Evolutionary conservation across 805 yeast species (phyloP).

Genomic region (Kodamaea fukazawae): DNA sequence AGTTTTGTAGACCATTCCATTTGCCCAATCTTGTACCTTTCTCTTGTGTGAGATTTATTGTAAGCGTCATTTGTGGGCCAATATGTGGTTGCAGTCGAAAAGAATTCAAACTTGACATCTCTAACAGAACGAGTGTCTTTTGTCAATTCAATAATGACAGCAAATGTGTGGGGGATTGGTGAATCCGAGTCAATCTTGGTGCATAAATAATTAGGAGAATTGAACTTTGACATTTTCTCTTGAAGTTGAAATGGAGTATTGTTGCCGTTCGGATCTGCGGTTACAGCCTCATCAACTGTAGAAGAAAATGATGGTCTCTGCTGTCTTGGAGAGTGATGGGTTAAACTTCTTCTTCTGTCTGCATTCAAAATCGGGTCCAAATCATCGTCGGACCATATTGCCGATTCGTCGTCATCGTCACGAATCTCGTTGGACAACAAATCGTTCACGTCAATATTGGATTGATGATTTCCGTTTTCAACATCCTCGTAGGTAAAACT

Average conservation of each 20-base stretch:
- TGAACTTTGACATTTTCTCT: slow-evolving; percentile 23
- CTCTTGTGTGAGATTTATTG: slow-evolving; percentile 41
- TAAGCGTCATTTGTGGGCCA: slow-evolving; percentile 59
- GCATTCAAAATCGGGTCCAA: slow-evolving; percentile 6
- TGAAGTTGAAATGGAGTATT: slow-evolving; percentile 14
- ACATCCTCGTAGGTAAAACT: slow-evolving; percentile 43
- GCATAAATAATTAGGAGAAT: slow-evolving; percentile 36
- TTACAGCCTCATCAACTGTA: slow-evolving; percentile 1
- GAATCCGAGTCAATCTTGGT: slow-evolving; percentile 37
- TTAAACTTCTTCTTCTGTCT: not conserved
- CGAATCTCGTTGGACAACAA: slow-evolving; percentile 4
- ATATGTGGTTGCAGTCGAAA: slow-evolving; percentile 41
- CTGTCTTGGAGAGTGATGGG: slow-evolving; percentile 3
- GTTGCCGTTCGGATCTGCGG: slow-evolving; percentile 11
- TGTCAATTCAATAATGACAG: slow-evolving; percentile 45
- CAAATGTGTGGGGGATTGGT: slow-evolving; percentile 53
- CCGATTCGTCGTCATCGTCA: slow-evolving; percentile 10
- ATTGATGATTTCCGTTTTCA: slow-evolving; percentile 30
- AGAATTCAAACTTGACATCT: slow-evolving; percentile 41
- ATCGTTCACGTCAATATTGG: slow-evolving; percentile 7
- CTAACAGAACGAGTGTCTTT: slow-evolving; percentile 36
- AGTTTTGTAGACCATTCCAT: slow-evolving; percentile 41
- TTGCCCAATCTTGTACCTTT: slow-evolving; percentile 47
- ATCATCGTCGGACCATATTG: slow-evolving; percentile 14
- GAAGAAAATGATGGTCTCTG: slow-evolving; percentile 1